These are phyloP conservation scores for Boletus sp. DNA, from an alignment of 1,284 basidiomycete genomes.

Conservation along the genomic window DNA sequence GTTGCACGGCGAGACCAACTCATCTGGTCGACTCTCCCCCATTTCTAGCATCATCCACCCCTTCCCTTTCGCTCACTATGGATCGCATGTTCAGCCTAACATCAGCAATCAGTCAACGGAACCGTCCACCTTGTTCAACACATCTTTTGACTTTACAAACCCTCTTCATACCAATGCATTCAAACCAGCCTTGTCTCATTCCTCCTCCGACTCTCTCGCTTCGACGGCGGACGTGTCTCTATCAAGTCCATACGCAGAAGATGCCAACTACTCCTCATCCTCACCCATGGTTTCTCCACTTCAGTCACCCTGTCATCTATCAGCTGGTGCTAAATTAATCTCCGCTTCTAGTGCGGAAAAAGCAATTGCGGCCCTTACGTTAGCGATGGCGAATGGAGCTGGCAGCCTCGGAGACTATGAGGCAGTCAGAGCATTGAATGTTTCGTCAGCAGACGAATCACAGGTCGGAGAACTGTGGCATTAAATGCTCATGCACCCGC, in stretches of 20 bases:
- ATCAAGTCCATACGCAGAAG: constrained; percentile 17
- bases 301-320: constrained; percentile 13
- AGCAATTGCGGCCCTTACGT: constrained; percentile 57
- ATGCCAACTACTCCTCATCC: constrained; percentile 1
- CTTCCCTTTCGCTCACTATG: constrained; percentile 9
- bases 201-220: constrained; percentile 36
- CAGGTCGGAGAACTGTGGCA: constrained; percentile 67
- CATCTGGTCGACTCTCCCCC: constrained; percentile 26
- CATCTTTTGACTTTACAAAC: constrained; percentile 27
- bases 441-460: constrained; percentile 38
- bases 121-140: constrained; percentile 26
- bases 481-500: constrained; percentile 29
- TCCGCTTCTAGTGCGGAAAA: constrained; percentile 51
- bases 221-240: constrained; percentile 36
- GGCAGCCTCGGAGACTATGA: constrained; percentile 64
- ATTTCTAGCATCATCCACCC: constrained; percentile 23
- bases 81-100: constrained; percentile 14
- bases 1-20: constrained; percentile 8
- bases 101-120: constrained; percentile 15
- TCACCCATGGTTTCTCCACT: constrained; percentile 11
- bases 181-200: constrained; percentile 20
- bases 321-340: constrained; percentile 11
- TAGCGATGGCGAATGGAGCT: constrained; percentile 70
- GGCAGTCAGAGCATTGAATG: constrained; percentile 46
- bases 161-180: constrained; percentile 25